phyloP scores from a whole-genome alignment of 2,329 filamentous ascomycete species.

The Aspergillus pseudoglaucus region DNA sequence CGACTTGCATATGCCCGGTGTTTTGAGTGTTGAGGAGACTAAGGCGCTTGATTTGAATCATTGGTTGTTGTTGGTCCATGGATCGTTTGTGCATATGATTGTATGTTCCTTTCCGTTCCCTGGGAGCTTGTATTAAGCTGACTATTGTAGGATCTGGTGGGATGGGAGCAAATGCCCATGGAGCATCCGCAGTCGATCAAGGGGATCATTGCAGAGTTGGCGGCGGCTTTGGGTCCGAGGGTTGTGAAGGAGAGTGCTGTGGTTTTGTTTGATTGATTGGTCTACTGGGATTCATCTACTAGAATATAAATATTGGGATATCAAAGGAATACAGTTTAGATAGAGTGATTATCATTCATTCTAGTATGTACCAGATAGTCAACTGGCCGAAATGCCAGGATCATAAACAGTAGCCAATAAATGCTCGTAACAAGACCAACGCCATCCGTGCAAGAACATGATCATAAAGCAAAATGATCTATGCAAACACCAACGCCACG shows the following conservation, averaged over 20 bases:
- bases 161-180: constrained; percentile 41
- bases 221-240: constrained; percentile 39
- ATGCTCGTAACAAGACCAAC: not conserved
- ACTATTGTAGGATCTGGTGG: constrained; percentile 35
- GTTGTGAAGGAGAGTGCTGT: constrained; percentile 36
- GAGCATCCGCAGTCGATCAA: constrained; percentile 40
- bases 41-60: constrained; percentile 37
- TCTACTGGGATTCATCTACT: no score
- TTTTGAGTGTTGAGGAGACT: constrained; percentile 38
- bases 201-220: constrained; percentile 42
- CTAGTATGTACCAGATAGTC: not conserved
- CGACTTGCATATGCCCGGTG: constrained; percentile 41
- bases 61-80: constrained; percentile 38
- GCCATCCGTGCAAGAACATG: not conserved
- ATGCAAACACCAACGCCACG: constrained; percentile 1
- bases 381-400: not conserved
- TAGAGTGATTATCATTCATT: not conserved
- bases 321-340: not conserved
- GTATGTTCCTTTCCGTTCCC: constrained; percentile 15
- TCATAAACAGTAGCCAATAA: not conserved
- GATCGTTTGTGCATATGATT: constrained; percentile 37
- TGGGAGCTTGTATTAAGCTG: not conserved
- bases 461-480: constrained; percentile 1
- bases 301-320: constrained; percentile 2
- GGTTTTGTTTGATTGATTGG: constrained; percentile 33